Conservation (phyloP, 306 rosid species). For the Pyrus pyrifolia region DNA sequence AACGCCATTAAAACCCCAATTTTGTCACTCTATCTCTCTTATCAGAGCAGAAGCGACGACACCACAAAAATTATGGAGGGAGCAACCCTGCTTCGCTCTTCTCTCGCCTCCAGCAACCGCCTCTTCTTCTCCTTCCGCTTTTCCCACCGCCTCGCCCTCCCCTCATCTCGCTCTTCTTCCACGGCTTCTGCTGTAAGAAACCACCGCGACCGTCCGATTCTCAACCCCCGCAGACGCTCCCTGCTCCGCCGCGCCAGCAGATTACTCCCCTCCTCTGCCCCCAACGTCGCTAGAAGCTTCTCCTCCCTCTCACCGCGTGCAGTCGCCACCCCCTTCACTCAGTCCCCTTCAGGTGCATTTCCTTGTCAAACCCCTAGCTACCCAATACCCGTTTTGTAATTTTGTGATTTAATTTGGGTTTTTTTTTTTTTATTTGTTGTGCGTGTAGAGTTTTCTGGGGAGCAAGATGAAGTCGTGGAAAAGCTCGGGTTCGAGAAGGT, state of each 20-base stretch:
- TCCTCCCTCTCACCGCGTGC: conserved; percentile 60
- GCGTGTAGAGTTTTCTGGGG: conserved; percentile 39
- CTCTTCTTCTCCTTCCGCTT: conserved; percentile 46
- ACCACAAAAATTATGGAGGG: conserved; percentile 48
- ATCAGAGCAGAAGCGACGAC: not conserved
- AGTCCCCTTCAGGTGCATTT: conserved; percentile 41
- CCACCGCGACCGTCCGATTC: conserved; percentile 12
- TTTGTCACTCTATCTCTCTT: not conserved
- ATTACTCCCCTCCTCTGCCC: conserved; percentile 17
- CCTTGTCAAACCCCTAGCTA: not conserved
- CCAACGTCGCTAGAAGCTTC: conserved; percentile 27
- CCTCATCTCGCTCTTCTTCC: not conserved
- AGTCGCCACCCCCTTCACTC: conserved; percentile 44
- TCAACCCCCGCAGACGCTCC: conserved; percentile 13
- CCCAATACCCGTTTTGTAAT: not conserved
- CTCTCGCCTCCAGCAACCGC: conserved; percentile 33
- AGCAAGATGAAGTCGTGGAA: conserved; percentile 55
- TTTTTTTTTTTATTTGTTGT: not conserved
- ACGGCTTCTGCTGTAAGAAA: conserved; percentile 17
- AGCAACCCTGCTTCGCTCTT: conserved; percentile 66
- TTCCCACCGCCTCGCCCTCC: conserved; percentile 4
- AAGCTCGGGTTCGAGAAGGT: conserved; percentile 73
- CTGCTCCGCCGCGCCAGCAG: conserved; percentile 40
- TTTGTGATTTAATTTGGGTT: not conserved
- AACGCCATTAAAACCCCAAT: not conserved